These are phyloP conservation scores for Penicillium capsulatum DNA, from an alignment of 2,329 filamentous ascomycete genomes.

Conservation along the genomic window DNA sequence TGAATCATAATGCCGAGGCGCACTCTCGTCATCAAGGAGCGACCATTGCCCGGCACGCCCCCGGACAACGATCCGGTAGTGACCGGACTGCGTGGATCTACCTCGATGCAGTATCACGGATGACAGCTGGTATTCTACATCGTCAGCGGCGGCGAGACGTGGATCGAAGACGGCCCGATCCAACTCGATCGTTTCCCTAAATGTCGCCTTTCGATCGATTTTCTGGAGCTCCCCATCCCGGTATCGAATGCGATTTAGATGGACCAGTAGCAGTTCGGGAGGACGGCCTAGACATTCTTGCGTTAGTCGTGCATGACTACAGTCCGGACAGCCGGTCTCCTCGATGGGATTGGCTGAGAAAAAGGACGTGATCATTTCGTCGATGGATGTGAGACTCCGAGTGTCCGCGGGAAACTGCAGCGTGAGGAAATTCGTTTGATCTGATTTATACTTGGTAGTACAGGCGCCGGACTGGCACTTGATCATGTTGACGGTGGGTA, in stretches of 20 bases:
- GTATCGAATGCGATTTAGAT: slow-evolving; percentile 14
- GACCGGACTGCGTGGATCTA: slow-evolving; percentile 5
- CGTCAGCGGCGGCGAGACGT: neutral
- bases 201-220: neutral
- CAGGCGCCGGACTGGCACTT: neutral
- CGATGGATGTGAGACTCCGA: too few species aligned
- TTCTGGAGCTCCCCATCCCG: neutral
- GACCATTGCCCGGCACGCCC: slow-evolving; percentile 17
- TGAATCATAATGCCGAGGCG: neutral
- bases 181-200: neutral
- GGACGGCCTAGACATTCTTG: slow-evolving; percentile 6
- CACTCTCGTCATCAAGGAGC: slow-evolving; percentile 10
- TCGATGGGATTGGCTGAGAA: neutral
- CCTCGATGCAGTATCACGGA: slow-evolving; percentile 24
- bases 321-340: slow-evolving; percentile 2
- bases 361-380: neutral
- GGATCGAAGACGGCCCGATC: slow-evolving; percentile 3
- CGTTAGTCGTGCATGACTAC: neutral
- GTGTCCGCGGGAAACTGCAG: too few species aligned
- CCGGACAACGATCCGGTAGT: slow-evolving; percentile 26
- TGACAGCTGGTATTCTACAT: slow-evolving; percentile 25
- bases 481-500: neutral
- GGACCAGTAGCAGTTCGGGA: slow-evolving; percentile 23
- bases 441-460: neutral
- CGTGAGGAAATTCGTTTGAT: too few species aligned